These are phyloP conservation scores for Jatropha multifida DNA, from an alignment of 441 rosid genomes.

Conservation along the genomic window DNA sequence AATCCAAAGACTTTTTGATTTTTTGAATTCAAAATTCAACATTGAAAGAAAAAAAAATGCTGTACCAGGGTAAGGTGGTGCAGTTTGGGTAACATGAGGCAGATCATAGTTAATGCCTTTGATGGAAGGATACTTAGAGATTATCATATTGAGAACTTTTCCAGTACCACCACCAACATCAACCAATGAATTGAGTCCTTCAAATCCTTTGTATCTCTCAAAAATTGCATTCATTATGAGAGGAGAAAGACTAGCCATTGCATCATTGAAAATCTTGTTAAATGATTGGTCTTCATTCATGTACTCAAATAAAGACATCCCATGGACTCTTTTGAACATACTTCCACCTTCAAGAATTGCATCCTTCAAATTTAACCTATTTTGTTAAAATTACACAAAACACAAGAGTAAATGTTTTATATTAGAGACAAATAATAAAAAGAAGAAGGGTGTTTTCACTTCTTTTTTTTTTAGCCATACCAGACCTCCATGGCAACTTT, in stretches of 20 bases:
- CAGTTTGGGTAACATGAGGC: conserved; percentile 35
- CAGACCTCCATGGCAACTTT: conserved; percentile 65
- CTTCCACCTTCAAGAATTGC: conserved; percentile 68
- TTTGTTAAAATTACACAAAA: conserved; percentile 10
- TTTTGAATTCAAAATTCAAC: no score
- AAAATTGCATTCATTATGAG: conserved; percentile 64
- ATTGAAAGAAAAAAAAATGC: background rate
- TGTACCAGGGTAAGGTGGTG: conserved; percentile 21
- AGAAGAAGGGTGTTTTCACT: no score
- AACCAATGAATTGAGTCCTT: conserved; percentile 27
- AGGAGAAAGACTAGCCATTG: conserved; percentile 62
- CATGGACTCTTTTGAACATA: conserved; percentile 70
- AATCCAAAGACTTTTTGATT: no score
- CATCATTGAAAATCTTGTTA: conserved; percentile 59
- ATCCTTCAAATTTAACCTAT: conserved; percentile 39
- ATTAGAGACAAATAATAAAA: no score
- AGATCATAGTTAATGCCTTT: conserved; percentile 35
- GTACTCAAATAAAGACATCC: conserved; percentile 67
- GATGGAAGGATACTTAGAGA: conserved; percentile 33
- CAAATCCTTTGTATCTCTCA: conserved; percentile 6
- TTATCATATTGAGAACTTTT: conserved; percentile 23
- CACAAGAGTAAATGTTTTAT: no score
- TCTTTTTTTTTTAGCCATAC: conserved; percentile 23
- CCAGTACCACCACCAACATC: conserved; percentile 43
- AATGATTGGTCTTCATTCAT: conserved; percentile 59